Base-by-base conservation (phyloP, 176 grass and related monocot species). In the Cocos nucifera region DNA sequence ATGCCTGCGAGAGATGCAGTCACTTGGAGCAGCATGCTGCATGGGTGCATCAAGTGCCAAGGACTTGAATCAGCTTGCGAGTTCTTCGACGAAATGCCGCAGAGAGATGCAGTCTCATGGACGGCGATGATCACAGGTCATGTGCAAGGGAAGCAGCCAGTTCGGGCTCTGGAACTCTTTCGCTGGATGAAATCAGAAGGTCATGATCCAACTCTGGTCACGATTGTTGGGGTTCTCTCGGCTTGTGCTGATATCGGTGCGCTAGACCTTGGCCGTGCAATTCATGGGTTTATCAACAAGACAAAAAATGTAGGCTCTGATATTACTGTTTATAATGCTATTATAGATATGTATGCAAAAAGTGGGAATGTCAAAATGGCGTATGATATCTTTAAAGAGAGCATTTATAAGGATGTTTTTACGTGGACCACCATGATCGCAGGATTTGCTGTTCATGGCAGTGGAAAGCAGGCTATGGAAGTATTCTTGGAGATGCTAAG, bases 321-420 rank as follows among this genome's bases (percentile, higher is more conserved):
- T 53, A 1, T 80, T 15, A 80, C 76, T 68, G 61, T 81, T 59
- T 73, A 56, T 55, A 89, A 89, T 64, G 73, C 86, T 50, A 65
- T 89, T 30, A 77, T 89, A 35, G 80, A 84, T 77, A 89, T 89
- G 86, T 89, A 89, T 64, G 69, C 80, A 67, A 81, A 89, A 69
- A 89, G 86, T 75, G 86, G 80, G 17, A 51, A 63, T 1, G 63
- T 77, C 16, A 61, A 67, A 56, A 80, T 75, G 65, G 69, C 86
- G 5, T 67, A 78, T 72, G 62, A 57, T 0, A 51, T 84, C 2
- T 89, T 89, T 1, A n/a, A 80, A 64, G 77, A 75, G 62, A 67
- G 69, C 10, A 57, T n/a, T 0, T 12, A 35, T 7, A 89, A 89
- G 86, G 80, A 89, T 32, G 48, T 78, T 26, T 89, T 81, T 63